These are phyloP conservation scores for Candida sp. DNA, from an alignment of 1,139 yeast species.

Conservation along the genomic window DNA sequence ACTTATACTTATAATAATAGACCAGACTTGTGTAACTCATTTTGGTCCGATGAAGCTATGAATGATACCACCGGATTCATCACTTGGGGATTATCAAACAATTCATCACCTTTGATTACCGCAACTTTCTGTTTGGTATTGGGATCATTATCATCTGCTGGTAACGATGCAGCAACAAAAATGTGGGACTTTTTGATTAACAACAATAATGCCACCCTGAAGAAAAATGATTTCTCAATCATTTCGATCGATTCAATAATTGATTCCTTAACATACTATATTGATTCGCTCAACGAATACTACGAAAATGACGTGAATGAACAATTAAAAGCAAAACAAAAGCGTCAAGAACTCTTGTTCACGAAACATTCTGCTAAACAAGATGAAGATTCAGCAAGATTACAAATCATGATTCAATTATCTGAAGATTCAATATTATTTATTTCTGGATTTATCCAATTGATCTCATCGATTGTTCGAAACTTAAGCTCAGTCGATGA, in stretches of 20 bases:
- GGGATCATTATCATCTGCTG: slow-evolving; percentile 69
- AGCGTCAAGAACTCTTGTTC: slow-evolving; percentile 36
- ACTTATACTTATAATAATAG: slow-evolving; percentile 67
- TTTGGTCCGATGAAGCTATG: slow-evolving; percentile 67
- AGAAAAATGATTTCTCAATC: slow-evolving; percentile 40
- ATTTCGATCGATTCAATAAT: slow-evolving; percentile 60
- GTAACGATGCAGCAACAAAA: slow-evolving; percentile 42
- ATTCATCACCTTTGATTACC: slow-evolving; percentile 73
- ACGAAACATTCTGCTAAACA: slow-evolving; percentile 15
- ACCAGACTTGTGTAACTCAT: slow-evolving; percentile 53
- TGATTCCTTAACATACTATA: slow-evolving; percentile 55
- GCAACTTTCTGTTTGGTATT: slow-evolving; percentile 80
- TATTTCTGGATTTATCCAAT: slow-evolving; percentile 63
- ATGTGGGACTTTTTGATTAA: slow-evolving; percentile 40
- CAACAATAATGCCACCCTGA: slow-evolving; percentile 24
- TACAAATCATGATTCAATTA: slow-evolving; percentile 45
- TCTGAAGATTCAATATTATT: slow-evolving; percentile 82
- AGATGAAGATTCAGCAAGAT: slow-evolving; percentile 13
- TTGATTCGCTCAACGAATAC: slow-evolving; percentile 45
- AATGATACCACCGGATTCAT: slow-evolving; percentile 64
- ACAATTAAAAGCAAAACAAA: slow-evolving; percentile 28
- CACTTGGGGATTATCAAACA: slow-evolving; percentile 84
- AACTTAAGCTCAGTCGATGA: slow-evolving; percentile 23
- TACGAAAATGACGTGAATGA: slow-evolving; percentile 34
- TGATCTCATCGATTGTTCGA: slow-evolving; percentile 32